Base-by-base conservation (phyloP, 2,329 filamentous ascomycete species). In the Colletotrichum destructivum region DNA sequence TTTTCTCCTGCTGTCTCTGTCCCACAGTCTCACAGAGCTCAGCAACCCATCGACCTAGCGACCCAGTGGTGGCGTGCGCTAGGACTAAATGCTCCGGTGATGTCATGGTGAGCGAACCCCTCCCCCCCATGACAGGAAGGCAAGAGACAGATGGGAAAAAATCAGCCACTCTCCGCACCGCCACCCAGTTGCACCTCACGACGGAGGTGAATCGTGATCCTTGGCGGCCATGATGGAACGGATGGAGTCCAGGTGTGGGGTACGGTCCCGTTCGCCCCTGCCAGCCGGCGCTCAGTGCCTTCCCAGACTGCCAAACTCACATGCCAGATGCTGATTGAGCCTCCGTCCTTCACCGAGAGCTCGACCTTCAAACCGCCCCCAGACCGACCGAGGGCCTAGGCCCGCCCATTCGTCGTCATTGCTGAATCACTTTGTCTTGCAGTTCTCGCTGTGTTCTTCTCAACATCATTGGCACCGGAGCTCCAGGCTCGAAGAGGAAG, bases 11-110 rank as follows among this genome's bases (percentile, higher is more conserved):
- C 35, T 59, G 62, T 38, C 52, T 69, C 35, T 38, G 35, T 38
- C 35, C 11, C 35, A 38, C 35, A 11, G 59, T 68, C 59, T 63
- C 51, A 63, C 31, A 52, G 55, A 40, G 52, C 47, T 38, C 51
- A 57, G 51, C 62, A 57, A 62, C 56, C 56, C 23, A 60, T 26
- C 31, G 51, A 56, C 23, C 31, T 35, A 35, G 31, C 31, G 2
- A 35, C 31, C 8, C 31, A 21, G 21, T 21, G 40, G 49, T 40
- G 44, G 51, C 47, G 46, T 38, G 35, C 59, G 16, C 51, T 21
- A 73, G 73, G 73, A 75, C 62, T 69, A 69, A 74, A 60, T 62
- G 73, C 73, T 75, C 73, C 73, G 73, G 72, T 75, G 73, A 75
- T 74, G 73, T 75, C 73, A 75, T 74, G 55, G 61, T 71, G 72